phyloP scores from a whole-genome alignment of 345 rosid species.

The Carallia pectinifolia region DNA sequence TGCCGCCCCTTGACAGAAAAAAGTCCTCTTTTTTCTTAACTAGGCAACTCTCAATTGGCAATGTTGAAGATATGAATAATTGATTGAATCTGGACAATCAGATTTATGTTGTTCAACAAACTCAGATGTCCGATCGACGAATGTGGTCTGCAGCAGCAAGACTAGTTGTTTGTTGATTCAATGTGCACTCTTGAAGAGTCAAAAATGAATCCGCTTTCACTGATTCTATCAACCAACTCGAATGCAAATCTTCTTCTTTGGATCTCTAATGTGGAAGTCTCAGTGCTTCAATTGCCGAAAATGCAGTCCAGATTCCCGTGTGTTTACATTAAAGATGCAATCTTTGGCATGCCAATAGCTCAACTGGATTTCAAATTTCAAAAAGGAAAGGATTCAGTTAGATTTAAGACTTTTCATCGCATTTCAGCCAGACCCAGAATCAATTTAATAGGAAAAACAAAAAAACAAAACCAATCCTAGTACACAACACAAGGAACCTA shows the following conservation, averaged over 20 bases:
- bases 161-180: background rate
- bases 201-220: background rate
- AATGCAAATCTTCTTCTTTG: background rate
- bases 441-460: background rate
- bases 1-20: background rate
- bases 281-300: background rate
- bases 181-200: background rate
- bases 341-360: background rate
- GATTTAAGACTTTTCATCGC: background rate
- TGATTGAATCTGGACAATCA: too few species aligned
- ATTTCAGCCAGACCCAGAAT: background rate
- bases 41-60: too few species aligned
- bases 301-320: background rate
- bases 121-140: background rate
- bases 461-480: too few species aligned
- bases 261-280: background rate
- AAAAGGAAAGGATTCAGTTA: background rate
- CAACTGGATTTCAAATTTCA: conserved; percentile 2
- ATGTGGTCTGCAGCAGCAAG: too few species aligned
- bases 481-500: too few species aligned
- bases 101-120: background rate
- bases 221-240: background rate
- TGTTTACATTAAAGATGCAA: background rate
- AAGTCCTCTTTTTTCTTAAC: too few species aligned
- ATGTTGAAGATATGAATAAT: too few species aligned